Evolutionary conservation across 2,329 filamentous ascomycete species (phyloP).

Genomic region (Fusarium veterinarium): DNA sequence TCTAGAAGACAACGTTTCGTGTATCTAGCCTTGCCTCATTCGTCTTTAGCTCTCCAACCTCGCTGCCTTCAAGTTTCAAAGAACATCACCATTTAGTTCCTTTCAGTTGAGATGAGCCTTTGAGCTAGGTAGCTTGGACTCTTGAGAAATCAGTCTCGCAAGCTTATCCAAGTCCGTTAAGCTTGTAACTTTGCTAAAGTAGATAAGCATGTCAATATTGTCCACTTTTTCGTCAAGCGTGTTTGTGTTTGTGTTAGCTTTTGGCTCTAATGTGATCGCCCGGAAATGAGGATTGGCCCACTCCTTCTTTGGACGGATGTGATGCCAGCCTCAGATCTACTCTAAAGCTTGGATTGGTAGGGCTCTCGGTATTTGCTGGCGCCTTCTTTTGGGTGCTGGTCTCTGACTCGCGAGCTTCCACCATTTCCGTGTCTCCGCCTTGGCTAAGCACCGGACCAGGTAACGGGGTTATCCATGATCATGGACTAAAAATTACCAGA

Average conservation of each 20-base stretch:
- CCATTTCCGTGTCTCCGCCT: conserved; percentile 4
- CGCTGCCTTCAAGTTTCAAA: not conserved
- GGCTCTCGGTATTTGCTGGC: conserved; percentile 4
- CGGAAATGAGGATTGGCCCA: conserved; percentile 17
- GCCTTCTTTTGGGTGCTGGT: not conserved
- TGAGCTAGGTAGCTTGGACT: not conserved
- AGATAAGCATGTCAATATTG: not conserved
- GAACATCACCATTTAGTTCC: not conserved
- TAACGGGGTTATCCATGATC: not conserved
- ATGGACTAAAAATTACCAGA: not conserved
- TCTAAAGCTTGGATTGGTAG: conserved; percentile 5
- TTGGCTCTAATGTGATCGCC: not conserved
- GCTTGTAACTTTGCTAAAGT: not conserved
- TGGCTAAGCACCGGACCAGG: not conserved
- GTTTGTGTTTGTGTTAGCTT: not conserved
- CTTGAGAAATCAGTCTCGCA: not conserved
- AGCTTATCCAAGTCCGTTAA: conserved; percentile 10
- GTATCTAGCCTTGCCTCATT: not conserved
- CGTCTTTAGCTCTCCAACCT: not conserved
- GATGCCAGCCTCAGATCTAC: conserved; percentile 15
- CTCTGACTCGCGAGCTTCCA: conserved; percentile 22
- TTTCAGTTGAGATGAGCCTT: not conserved
- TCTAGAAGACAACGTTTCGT: conserved; percentile 20
- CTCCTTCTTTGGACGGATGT: not conserved
- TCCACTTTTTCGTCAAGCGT: conserved; percentile 4